Evolutionary conservation across 352 stramenopile species (phyloP).

Genomic region (Phytophthora niederhauseri): DNA sequence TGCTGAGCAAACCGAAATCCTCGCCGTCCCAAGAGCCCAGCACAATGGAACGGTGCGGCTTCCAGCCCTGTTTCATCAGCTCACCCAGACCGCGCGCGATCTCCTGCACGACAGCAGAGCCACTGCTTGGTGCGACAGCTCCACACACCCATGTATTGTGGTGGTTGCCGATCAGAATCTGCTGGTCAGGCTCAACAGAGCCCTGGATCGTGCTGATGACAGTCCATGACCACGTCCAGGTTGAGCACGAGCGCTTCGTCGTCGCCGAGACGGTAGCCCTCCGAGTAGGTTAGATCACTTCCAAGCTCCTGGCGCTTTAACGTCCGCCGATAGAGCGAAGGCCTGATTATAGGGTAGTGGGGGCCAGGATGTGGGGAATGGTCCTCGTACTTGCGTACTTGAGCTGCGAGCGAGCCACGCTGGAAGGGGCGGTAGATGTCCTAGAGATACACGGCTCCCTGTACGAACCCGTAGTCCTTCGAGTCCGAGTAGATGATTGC

Average conservation of each 20-base stretch:
- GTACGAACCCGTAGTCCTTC: slow-evolving; percentile 71
- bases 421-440: slow-evolving; percentile 85
- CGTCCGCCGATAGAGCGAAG: slow-evolving; percentile 56
- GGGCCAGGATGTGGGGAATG: slow-evolving; percentile 60
- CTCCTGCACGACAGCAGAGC: slow-evolving; percentile 65
- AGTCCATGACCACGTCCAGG: too few relatives aligned
- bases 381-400: slow-evolving; percentile 39
- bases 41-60: slow-evolving; percentile 62
- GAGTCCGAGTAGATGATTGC: slow-evolving; percentile 90
- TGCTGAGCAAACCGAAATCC: slow-evolving; percentile 76
- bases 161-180: slow-evolving; percentile 74
- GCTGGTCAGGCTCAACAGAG: slow-evolving; percentile 39
- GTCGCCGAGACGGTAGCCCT: slow-evolving; percentile 67
- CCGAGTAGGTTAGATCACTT: slow-evolving; percentile 47
- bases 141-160: slow-evolving; percentile 82
- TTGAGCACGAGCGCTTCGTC: slow-evolving; percentile 37
- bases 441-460: slow-evolving; percentile 71
- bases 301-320: slow-evolving; percentile 47
- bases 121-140: slow-evolving; percentile 68
- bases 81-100: slow-evolving; percentile 61
- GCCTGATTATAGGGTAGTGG: slow-evolving; percentile 77
- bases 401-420: slow-evolving; percentile 66
- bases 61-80: slow-evolving; percentile 62
- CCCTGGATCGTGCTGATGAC: slow-evolving; percentile 45
- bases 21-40: slow-evolving; percentile 78